Evolutionary conservation across 2,329 filamentous ascomycete species (phyloP).

Genomic region (Clonostachys chloroleuca): DNA sequence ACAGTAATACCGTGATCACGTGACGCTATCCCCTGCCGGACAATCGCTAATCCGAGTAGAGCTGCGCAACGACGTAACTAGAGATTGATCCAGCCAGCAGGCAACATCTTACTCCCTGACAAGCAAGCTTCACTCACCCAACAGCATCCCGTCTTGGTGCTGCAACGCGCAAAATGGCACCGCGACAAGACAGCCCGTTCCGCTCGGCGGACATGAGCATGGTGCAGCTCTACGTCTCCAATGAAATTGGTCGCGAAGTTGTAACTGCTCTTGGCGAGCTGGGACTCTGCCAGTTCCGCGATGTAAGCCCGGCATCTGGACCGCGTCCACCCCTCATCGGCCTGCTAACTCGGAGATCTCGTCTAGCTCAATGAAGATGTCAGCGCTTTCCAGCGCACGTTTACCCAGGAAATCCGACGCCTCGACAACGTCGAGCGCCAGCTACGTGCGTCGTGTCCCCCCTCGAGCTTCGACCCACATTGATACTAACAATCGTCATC

Average conservation of each 20-base stretch:
- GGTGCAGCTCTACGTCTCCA: slow-evolving; percentile 98
- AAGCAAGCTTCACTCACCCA: background rate
- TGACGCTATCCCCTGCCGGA: no score
- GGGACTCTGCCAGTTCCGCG: slow-evolving; percentile 93
- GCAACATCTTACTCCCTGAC: no score
- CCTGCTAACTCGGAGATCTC: background rate
- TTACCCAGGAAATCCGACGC: slow-evolving; percentile 94
- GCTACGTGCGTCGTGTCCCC: slow-evolving; percentile 62
- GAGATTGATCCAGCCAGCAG: no score
- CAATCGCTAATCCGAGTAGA: no score
- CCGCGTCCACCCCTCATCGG: slow-evolving; percentile 1
- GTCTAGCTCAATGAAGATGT: slow-evolving; percentile 83
- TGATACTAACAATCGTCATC: background rate
- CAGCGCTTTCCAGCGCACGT: slow-evolving; percentile 93
- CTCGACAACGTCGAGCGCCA: slow-evolving; percentile 98
- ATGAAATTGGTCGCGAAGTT: slow-evolving; percentile 97
- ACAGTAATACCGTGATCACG: no score
- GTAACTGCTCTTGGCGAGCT: slow-evolving; percentile 95
- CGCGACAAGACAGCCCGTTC: slow-evolving; percentile 87
- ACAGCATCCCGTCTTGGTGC: slow-evolving; percentile 20
- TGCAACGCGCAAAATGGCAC: slow-evolving; percentile 45
- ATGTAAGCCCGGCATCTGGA: slow-evolving; percentile 57
- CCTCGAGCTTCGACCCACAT: slow-evolving; percentile 6
- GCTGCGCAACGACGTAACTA: no score
- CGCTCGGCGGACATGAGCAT: slow-evolving; percentile 99